phyloP scores from a whole-genome alignment of 192 early-diverging fungal species.

The Coemansia sp. region DNA sequence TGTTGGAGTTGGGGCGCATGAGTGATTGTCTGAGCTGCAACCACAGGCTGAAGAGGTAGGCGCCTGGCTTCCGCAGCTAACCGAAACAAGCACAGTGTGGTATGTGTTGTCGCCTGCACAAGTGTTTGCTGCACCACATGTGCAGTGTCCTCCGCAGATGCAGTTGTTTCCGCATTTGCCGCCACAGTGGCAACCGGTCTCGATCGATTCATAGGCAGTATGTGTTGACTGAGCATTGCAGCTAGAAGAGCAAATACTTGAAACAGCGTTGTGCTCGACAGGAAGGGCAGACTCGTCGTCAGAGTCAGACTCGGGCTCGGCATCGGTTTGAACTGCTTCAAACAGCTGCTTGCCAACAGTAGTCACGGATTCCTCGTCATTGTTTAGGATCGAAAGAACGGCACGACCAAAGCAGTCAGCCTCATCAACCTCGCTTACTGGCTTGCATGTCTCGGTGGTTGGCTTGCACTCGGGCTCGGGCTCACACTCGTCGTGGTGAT shows the following conservation, averaged over 20 bases:
- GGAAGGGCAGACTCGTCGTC: slow-evolving; percentile 7
- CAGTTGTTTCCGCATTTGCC: slow-evolving; percentile 22
- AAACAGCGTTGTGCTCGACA: slow-evolving; percentile 11
- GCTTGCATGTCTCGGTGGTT: not conserved
- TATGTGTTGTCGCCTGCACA: slow-evolving; percentile 15
- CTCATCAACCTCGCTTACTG: slow-evolving; percentile 14
- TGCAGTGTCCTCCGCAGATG: slow-evolving; percentile 28
- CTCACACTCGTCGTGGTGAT: slow-evolving; percentile 6
- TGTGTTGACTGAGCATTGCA: slow-evolving; percentile 10
- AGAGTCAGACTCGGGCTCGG: slow-evolving; percentile 7
- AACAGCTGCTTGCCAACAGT: slow-evolving; percentile 44
- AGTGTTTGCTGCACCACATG: slow-evolving; percentile 10
- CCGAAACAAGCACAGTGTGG: slow-evolving; percentile 34
- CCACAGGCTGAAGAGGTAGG: slow-evolving; percentile 5
- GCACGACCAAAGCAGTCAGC: slow-evolving; percentile 42
- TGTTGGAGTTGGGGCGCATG: slow-evolving; percentile 3
- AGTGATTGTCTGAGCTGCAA: not conserved
- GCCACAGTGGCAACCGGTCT: slow-evolving; percentile 20
- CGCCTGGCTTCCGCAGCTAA: slow-evolving; percentile 12
- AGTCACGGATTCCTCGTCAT: slow-evolving; percentile 19
- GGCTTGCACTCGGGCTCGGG: slow-evolving; percentile 3
- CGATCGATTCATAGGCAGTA: slow-evolving; percentile 20
- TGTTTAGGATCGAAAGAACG: slow-evolving; percentile 28
- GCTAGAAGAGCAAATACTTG: not conserved
- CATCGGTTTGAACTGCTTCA: slow-evolving; percentile 8